Evolutionary conservation across 306 rosid species (phyloP).

Genomic region (Sphenostylis stenocarpa): DNA sequence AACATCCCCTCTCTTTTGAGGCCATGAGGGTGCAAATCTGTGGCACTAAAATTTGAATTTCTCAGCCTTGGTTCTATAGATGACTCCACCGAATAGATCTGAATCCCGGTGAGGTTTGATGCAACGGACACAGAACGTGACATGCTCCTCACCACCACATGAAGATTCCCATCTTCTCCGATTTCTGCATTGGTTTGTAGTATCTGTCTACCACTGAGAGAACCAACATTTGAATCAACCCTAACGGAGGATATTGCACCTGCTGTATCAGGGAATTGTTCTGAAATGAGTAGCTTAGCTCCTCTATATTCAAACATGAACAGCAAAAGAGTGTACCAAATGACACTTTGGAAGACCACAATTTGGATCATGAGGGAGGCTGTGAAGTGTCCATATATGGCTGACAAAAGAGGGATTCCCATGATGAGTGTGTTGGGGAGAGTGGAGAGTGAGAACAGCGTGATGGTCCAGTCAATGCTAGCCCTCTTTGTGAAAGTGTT

Average conservation of each 20-base stretch:
- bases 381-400: slow-evolving; percentile 80
- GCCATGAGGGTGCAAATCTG: slow-evolving; percentile 3
- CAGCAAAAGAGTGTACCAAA: slow-evolving; percentile 76
- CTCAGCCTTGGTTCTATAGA: background rate
- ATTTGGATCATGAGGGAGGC: slow-evolving; percentile 63
- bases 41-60: background rate
- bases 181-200: slow-evolving; percentile 64
- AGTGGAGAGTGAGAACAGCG: slow-evolving; percentile 68
- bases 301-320: slow-evolving; percentile 74
- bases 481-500: slow-evolving; percentile 43
- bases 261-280: slow-evolving; percentile 72
- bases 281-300: slow-evolving; percentile 60
- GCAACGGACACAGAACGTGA: slow-evolving; percentile 37
- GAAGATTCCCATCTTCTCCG: slow-evolving; percentile 67
- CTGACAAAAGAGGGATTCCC: slow-evolving; percentile 68
- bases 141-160: slow-evolving; percentile 56
- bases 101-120: background rate
- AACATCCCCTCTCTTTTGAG: slow-evolving; percentile 50
- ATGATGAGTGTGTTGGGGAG: slow-evolving; percentile 82
- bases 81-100: slow-evolving; percentile 11
- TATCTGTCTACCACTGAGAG: slow-evolving; percentile 57
- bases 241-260: slow-evolving; percentile 56
- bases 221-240: slow-evolving; percentile 63
- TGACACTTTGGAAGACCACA: slow-evolving; percentile 59
- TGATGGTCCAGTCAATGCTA: slow-evolving; percentile 65